Evolutionary conservation across 352 stramenopile species (phyloP), one percentile per base, ranked within the genome.

Genomic region (Aphanomyces stellatus): DNA sequence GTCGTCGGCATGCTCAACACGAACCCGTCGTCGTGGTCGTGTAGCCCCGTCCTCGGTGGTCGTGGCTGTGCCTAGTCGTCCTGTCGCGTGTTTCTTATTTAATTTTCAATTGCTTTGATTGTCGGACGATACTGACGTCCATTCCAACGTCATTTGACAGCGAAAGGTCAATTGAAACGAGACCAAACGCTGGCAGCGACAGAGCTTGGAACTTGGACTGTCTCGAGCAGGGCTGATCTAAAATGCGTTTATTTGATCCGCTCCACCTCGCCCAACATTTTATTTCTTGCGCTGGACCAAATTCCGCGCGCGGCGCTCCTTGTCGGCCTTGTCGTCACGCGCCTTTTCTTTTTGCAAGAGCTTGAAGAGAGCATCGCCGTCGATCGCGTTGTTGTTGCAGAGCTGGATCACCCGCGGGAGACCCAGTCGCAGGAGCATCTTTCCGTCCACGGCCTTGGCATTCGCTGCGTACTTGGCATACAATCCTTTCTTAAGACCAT

Each of bases 321-420:
- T 83, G 27, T 86, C 63, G 0, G 65, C 22, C 65, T 85, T 83
- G 37, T 88, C 78, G 61, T 82, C 72, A n/a, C 63, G 68, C 1
- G 74, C 69, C 51, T 85, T 74, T 46, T 91, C 82, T 27, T 80
- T 75, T 17, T 77, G 76, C 3, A 90, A 71, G 0, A 74, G 72
- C 70, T 90, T 90, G 24, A 84, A 75, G 15, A 90, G 43, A 35
- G 83, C 74, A 0, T 76, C 80, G 7, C 80, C 80, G 43, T 88
- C 80, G 0, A 70, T 46, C 5, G 70, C 73, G 64, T 92, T 85
- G 10, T 81, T 85, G 6, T 75, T 76, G 61, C 83, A 91, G 34
- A 92, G 73, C 37, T 90, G 79, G 15, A 78, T 81, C 55, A 90
- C 88, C 1, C 81, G 73, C 17, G 81, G 71, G 33, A 82, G 55